phyloP scores from a whole-genome alignment of 148 eudicot species.

The Rhododendron mucronatum region DNA sequence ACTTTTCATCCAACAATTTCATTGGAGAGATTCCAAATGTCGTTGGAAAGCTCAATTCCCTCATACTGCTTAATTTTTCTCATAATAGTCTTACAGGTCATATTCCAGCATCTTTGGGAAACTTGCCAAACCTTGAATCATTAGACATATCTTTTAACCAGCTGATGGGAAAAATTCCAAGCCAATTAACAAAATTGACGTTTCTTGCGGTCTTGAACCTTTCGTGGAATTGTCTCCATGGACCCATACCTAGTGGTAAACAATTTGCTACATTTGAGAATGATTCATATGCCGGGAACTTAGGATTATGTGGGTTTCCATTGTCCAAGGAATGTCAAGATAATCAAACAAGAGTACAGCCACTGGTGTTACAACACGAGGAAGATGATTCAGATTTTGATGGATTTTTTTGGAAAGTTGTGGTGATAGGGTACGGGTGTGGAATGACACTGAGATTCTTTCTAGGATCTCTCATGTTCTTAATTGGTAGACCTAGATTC shows the following conservation, averaged over 20 bases:
- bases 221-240: neutral
- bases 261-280: neutral
- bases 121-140: slow-evolving; percentile 9
- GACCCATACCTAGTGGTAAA: neutral
- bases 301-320: neutral
- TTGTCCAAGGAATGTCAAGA: neutral
- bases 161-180: neutral
- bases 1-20: slow-evolving; percentile 15
- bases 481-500: neutral
- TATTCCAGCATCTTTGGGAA: slow-evolving; percentile 11
- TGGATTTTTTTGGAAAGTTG: neutral
- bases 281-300: neutral
- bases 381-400: neutral
- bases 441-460: neutral
- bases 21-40: slow-evolving; percentile 14
- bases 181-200: neutral
- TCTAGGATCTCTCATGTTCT: neutral
- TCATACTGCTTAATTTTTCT: slow-evolving; percentile 16
- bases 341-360: too few species aligned
- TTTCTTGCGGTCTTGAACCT: neutral
- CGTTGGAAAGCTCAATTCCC: slow-evolving; percentile 2
- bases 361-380: neutral
- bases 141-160: slow-evolving; percentile 18
- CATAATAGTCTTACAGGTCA: slow-evolving; percentile 8
- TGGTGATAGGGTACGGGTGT: neutral